Percentiles rank a stretch among this genome's conserved stretches.
Evolutionary conservation across 2,329 filamentous ascomycete species (phyloP).

Genomic region (Polychaeton citri): DNA sequence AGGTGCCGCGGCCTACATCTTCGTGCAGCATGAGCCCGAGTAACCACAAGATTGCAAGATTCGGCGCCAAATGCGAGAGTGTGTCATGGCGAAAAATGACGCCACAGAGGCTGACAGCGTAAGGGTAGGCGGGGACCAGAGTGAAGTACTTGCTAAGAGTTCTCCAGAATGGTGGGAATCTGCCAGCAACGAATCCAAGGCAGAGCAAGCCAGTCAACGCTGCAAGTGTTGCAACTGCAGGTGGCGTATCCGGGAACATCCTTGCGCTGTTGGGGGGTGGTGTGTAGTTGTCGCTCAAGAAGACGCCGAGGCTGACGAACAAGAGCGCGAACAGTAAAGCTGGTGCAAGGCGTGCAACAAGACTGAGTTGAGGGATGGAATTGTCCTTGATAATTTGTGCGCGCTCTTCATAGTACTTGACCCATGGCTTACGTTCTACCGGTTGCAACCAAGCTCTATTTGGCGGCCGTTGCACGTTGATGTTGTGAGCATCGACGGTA

Average conservation of each 20-base stretch:
- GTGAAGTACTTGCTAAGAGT: slow-evolving; percentile 57
- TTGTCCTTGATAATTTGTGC: slow-evolving; percentile 21
- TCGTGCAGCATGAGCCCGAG: slow-evolving; percentile 56
- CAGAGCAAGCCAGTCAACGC: slow-evolving; percentile 48
- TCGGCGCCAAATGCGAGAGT: slow-evolving; percentile 46
- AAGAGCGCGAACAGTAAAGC: slow-evolving; percentile 26
- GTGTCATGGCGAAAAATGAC: slow-evolving; percentile 57
- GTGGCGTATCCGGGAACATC: slow-evolving; percentile 47
- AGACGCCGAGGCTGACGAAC: slow-evolving; percentile 27
- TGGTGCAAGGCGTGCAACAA: slow-evolving; percentile 31
- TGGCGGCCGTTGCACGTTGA: slow-evolving; percentile 10
- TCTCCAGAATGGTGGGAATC: slow-evolving; percentile 50
- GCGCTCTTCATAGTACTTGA: slow-evolving; percentile 24
- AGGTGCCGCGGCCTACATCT: slow-evolving; percentile 54
- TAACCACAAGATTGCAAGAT: slow-evolving; percentile 53
- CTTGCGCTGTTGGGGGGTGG: slow-evolving; percentile 35
- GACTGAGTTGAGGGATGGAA: slow-evolving; percentile 16
- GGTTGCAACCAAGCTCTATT: slow-evolving; percentile 16
- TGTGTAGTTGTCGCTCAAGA: slow-evolving; percentile 37
- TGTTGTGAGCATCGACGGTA: slow-evolving; percentile 6
- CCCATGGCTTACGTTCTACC: slow-evolving; percentile 19
- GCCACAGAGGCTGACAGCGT: slow-evolving; percentile 47
- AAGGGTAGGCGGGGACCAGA: slow-evolving; percentile 50
- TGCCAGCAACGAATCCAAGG: slow-evolving; percentile 46
- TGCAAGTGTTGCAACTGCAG: slow-evolving; percentile 51